phyloP scores from a whole-genome alignment of 1,284 basidiomycete species.

The Heterobasidion occidentale region DNA sequence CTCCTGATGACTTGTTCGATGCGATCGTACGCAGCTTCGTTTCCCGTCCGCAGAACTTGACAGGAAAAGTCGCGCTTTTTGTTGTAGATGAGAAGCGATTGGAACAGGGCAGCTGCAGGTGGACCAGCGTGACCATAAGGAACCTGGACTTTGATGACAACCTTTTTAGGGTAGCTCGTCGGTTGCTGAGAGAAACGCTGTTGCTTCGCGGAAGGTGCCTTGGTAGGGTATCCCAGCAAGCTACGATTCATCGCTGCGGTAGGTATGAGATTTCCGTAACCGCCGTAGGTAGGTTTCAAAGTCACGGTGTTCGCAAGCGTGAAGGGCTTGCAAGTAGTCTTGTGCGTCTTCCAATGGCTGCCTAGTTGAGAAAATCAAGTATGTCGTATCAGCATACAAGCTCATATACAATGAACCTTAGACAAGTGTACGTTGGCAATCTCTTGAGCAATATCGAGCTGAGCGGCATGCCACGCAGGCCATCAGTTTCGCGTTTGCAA shows the following conservation, averaged over 20 bases:
- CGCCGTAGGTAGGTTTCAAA: constrained; percentile 34
- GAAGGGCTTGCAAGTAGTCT: constrained; percentile 37
- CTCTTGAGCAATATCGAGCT: constrained; percentile 21
- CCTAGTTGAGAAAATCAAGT: constrained; percentile 18
- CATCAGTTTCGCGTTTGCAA: constrained; percentile 22
- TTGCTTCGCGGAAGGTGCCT: constrained; percentile 14
- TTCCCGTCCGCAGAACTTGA: constrained; percentile 24
- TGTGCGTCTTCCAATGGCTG: constrained; percentile 41
- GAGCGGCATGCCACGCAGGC: constrained; percentile 26
- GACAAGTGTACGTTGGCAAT: constrained; percentile 40
- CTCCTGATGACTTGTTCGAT: constrained; percentile 27
- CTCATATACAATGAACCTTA: not conserved
- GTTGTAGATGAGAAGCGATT: constrained; percentile 32
- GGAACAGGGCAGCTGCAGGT: not conserved
- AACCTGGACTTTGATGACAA: constrained; percentile 49
- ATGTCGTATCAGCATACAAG: not conserved
- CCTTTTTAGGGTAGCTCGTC: constrained; percentile 23
- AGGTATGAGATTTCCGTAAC: constrained; percentile 17
- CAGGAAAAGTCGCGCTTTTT: constrained; percentile 46
- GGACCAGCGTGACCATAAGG: constrained; percentile 15
- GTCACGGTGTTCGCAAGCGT: constrained; percentile 30
- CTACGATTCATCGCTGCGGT: constrained; percentile 24
- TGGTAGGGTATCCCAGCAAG: constrained; percentile 23
- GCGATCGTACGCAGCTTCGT: constrained; percentile 29
- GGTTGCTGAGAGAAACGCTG: constrained; percentile 20